A percentile compares a stretch with the other conserved stretches of the same genome.
Evolutionary conservation across 2,329 filamentous ascomycete genomes (phyloP).

Genomic region (Bipolaris cookei): DNA sequence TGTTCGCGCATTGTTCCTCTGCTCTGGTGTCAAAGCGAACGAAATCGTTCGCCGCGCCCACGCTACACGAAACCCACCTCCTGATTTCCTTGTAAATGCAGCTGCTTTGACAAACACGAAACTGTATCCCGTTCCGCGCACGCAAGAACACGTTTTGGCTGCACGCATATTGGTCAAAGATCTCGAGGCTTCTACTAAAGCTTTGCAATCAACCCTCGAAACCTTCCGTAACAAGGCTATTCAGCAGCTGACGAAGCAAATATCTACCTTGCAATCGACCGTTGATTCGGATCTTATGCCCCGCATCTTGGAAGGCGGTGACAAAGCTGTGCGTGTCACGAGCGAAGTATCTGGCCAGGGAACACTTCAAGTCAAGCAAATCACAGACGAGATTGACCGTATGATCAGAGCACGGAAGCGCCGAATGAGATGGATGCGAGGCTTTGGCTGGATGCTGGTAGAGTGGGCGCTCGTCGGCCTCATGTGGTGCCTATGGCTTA

Average conservation of each 20-base stretch:
- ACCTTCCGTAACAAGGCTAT: slow-evolving; percentile 57
- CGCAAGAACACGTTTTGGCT: slow-evolving; percentile 62
- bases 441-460: slow-evolving; percentile 78
- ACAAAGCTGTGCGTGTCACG: slow-evolving; percentile 80
- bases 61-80: slow-evolving; percentile 45
- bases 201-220: slow-evolving; percentile 59
- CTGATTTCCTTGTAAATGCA: slow-evolving; percentile 48
- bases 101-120: slow-evolving; percentile 52
- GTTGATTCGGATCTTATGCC: slow-evolving; percentile 60
- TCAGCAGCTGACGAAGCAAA: slow-evolving; percentile 52
- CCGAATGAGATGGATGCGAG: slow-evolving; percentile 75
- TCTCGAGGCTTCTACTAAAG: slow-evolving; percentile 54
- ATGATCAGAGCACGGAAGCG: slow-evolving; percentile 75
- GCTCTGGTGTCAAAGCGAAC: slow-evolving; percentile 86
- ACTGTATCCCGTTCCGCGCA: slow-evolving; percentile 56
- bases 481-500: slow-evolving; percentile 94
- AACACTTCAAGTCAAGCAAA: slow-evolving; percentile 78
- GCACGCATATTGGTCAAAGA: slow-evolving; percentile 58
- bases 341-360: slow-evolving; percentile 77
- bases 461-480: slow-evolving; percentile 88
- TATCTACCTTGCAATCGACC: slow-evolving; percentile 54
- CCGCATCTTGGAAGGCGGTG: slow-evolving; percentile 70
- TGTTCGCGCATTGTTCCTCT: slow-evolving; percentile 76
- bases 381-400: slow-evolving; percentile 74
- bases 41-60: slow-evolving; percentile 75